These are phyloP conservation scores for Penicillium verrucosum DNA, from an alignment of 2,329 filamentous ascomycete species.

Conservation along the genomic window DNA sequence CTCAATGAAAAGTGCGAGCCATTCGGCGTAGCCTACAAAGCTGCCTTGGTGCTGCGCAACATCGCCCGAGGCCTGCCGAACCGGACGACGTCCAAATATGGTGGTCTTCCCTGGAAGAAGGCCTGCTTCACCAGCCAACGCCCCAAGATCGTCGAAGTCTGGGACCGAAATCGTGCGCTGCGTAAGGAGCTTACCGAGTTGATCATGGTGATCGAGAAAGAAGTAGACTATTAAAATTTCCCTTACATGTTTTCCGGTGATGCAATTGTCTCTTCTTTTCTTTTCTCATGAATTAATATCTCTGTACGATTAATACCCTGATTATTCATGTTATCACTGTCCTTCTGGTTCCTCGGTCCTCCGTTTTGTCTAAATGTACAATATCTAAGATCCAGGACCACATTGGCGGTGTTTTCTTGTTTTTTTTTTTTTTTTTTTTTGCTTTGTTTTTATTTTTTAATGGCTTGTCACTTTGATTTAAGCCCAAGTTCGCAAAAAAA, in stretches of 20 bases:
- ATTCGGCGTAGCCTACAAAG: conserved; percentile 47
- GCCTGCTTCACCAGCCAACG: conserved; percentile 41
- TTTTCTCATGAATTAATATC: conserved; percentile 14
- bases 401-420: background rate
- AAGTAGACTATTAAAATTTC: conserved; percentile 33
- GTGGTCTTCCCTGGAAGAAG: conserved; percentile 39
- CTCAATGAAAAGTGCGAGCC: conserved; percentile 44
- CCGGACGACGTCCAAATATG: conserved; percentile 28
- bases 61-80: conserved; percentile 43
- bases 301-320: conserved; percentile 30
- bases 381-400: background rate
- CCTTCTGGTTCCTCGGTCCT: conserved; percentile 1
- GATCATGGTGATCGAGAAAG: conserved; percentile 42
- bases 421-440: background rate
- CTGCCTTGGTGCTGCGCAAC: conserved; percentile 47
- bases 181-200: conserved; percentile 44
- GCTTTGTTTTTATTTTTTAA: background rate
- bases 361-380: conserved; percentile 6
- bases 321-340: conserved; percentile 4
- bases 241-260: background rate
- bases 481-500: conserved; percentile 12
- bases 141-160: conserved; percentile 37
- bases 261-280: conserved; percentile 3
- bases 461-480: background rate
- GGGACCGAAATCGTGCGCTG: conserved; percentile 42